These are phyloP conservation scores for Ceratocystis cacaofunesta DNA, from an alignment of 2,329 filamentous ascomycete species.

Conservation along the genomic window DNA sequence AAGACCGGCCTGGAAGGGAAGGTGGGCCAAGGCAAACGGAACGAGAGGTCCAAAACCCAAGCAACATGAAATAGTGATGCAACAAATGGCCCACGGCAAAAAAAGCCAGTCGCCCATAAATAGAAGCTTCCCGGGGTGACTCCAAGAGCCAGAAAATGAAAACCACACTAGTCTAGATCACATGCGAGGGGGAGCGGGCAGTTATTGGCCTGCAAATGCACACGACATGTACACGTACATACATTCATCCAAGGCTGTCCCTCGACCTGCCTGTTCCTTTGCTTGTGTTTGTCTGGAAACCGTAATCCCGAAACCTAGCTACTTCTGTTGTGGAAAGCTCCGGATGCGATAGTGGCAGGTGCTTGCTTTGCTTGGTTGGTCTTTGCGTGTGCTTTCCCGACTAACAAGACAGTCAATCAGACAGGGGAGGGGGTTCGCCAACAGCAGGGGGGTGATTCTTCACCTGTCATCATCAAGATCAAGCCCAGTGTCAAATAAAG, in stretches of 20 bases:
- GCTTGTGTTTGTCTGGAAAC: too few species aligned
- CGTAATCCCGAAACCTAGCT: too few species aligned
- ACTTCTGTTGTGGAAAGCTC: background rate
- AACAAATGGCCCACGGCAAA: background rate
- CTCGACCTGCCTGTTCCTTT: too few species aligned
- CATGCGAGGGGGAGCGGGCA: too few species aligned
- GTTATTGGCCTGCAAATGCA: too few species aligned
- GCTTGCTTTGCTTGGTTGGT: background rate
- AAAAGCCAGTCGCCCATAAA: too few species aligned
- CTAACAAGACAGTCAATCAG: background rate
- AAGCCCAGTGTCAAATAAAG: background rate
- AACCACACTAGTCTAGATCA: too few species aligned
- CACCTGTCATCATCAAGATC: background rate
- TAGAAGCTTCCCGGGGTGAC: too few species aligned
- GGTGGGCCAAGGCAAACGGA: background rate
- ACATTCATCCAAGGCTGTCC: too few species aligned
- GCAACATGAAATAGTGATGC: background rate
- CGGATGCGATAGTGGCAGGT: background rate
- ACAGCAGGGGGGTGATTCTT: background rate
- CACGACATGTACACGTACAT: too few species aligned
- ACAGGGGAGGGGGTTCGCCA: background rate
- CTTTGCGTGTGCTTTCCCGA: background rate
- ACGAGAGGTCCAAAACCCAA: background rate
- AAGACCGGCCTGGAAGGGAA: background rate
- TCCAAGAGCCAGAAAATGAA: too few species aligned